phyloP scores from a whole-genome alignment of 306 rosid genomes.

The Clitoria ternatea region DNA sequence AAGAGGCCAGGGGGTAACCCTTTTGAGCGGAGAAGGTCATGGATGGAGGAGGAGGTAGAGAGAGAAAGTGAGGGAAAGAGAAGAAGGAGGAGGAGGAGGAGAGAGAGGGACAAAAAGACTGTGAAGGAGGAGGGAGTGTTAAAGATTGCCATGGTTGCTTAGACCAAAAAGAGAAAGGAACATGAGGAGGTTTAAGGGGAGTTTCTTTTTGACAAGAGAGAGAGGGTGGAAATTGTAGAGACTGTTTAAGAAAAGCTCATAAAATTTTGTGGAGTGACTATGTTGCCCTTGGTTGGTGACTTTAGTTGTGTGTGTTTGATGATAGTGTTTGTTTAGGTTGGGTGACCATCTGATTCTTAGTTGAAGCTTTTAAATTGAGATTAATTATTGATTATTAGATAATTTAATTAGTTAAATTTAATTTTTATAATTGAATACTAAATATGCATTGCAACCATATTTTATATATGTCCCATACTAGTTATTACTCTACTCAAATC shows the following conservation, averaged over 20 bases:
- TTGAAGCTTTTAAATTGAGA: no score
- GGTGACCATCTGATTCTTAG: no score
- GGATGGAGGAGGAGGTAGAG: conserved; percentile 45
- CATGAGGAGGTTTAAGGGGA: conserved; percentile 34
- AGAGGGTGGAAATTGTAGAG: conserved; percentile 40
- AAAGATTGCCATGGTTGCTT: conserved; percentile 43
- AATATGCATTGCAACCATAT: conserved; percentile 33
- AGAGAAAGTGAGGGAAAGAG: conserved; percentile 15
- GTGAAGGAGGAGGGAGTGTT: conserved; percentile 23
- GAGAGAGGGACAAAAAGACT: conserved; percentile 10
- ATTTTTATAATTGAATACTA: no score
- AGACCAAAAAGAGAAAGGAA: conserved; percentile 31
- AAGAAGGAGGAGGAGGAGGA: conserved; percentile 4
- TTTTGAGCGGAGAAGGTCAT: conserved; percentile 69
- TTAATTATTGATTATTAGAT: no score
- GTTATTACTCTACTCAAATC: neutral
- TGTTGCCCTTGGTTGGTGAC: conserved; percentile 48
- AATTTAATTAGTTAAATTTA: no score
- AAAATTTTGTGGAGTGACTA: conserved; percentile 17
- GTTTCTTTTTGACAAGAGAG: neutral
- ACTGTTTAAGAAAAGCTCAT: conserved; percentile 28
- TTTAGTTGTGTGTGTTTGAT: neutral
- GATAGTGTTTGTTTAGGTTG: neutral
- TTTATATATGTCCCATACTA: neutral
- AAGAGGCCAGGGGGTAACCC: conserved; percentile 84